phyloP scores from a whole-genome alignment of 2,329 filamentous ascomycete species.

The Claviceps sorghi region DNA sequence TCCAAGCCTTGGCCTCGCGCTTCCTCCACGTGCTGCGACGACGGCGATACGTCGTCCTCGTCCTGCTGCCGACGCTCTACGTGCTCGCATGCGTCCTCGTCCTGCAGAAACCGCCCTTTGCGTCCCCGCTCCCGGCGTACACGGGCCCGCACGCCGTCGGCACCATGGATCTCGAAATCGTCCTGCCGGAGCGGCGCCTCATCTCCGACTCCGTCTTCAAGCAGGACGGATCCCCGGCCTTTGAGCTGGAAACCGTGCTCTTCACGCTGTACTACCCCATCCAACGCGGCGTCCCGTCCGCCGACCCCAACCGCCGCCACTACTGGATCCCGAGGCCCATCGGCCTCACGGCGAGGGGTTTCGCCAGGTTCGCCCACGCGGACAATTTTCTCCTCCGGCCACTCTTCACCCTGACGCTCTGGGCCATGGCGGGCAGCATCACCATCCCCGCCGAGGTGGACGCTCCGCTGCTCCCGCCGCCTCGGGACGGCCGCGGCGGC shows the following conservation, averaged over 20 bases:
- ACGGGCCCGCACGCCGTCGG: slow-evolving; percentile 31
- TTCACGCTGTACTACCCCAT: slow-evolving; percentile 36
- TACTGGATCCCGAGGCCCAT: slow-evolving; percentile 31
- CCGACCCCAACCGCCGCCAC: slow-evolving; percentile 18
- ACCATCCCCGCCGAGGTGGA: slow-evolving; percentile 34
- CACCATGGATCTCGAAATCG: slow-evolving; percentile 31
- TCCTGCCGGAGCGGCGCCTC: slow-evolving; percentile 18
- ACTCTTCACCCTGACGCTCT: slow-evolving; percentile 28
- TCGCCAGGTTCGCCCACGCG: slow-evolving; percentile 29
- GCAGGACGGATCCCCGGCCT: slow-evolving; percentile 23
- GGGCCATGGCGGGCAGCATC: slow-evolving; percentile 27
- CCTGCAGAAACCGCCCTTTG: slow-evolving; percentile 26
- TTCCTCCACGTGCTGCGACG: neutral
- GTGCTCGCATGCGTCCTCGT: slow-evolving; percentile 23
- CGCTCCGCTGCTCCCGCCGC: slow-evolving; percentile 20
- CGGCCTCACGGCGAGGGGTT: slow-evolving; percentile 29
- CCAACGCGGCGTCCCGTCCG: neutral
- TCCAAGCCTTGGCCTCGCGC: neutral
- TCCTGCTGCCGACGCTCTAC: slow-evolving; percentile 13
- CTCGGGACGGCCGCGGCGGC: neutral
- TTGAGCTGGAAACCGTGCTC: slow-evolving; percentile 31
- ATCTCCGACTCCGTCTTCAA: slow-evolving; percentile 21
- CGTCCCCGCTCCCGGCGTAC: slow-evolving; percentile 28
- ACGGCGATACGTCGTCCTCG: neutral
- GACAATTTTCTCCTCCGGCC: slow-evolving; percentile 28